These are phyloP conservation scores for Clohesyomyces aquaticus DNA, from an alignment of 495 filamentous ascomycete genomes.

Conservation along the genomic window DNA sequence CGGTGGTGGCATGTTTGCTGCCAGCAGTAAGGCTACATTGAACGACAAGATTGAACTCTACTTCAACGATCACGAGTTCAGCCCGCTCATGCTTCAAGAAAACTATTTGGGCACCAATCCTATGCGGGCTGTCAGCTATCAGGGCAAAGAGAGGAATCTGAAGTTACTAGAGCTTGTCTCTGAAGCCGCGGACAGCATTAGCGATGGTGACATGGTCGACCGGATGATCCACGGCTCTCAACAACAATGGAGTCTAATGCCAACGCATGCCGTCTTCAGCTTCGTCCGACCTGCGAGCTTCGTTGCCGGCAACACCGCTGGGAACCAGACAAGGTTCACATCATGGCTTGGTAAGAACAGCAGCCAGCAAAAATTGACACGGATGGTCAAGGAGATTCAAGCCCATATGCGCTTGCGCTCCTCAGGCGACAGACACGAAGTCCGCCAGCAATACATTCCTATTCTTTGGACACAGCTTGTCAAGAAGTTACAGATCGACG, in stretches of 20 bases:
- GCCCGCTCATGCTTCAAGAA: conserved; percentile 95
- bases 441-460: conserved; percentile 92
- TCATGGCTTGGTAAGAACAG: conserved; percentile 94
- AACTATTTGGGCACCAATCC: conserved; percentile 90
- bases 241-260: conserved; percentile 98
- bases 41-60: conserved; percentile 99
- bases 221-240: conserved; percentile 97
- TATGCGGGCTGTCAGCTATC: conserved; percentile 58
- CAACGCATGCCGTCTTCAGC: conserved; percentile 93
- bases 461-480: conserved; percentile 83
- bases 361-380: conserved; percentile 78
- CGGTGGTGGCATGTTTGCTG: conserved; percentile 80
- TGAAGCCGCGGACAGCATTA: conserved; percentile 90
- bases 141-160: conserved; percentile 68
- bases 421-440: conserved; percentile 90
- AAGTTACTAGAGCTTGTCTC: conserved; percentile 83
- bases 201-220: conserved; percentile 95
- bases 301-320: conserved; percentile 72
- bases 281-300: conserved; percentile 92
- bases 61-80: conserved; percentile 99
- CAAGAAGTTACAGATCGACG: conserved; percentile 53
- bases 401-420: conserved; percentile 92
- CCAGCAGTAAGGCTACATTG: conserved; percentile 76
- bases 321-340: conserved; percentile 66
- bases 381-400: conserved; percentile 92